Evolutionary conservation across 129 eudicot genomes (phyloP).

Genomic region (Rutidosis leptorrhynchoides): DNA sequence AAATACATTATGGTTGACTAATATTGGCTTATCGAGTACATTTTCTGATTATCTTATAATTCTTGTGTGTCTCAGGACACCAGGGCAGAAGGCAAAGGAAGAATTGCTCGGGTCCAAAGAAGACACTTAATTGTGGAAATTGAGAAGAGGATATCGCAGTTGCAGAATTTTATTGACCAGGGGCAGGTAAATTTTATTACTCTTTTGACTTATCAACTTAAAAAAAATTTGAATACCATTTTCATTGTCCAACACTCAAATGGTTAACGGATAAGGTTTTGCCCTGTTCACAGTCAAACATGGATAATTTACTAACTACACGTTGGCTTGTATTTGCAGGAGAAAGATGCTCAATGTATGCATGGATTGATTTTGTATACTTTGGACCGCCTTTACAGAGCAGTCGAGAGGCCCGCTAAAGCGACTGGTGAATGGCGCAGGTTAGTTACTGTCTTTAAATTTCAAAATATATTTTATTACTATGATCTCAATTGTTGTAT

Average conservation of each 20-base stretch:
- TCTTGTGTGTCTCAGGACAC: constrained; percentile 60
- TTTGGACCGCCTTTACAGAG: constrained; percentile 69
- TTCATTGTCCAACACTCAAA: no score
- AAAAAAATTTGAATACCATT: no score
- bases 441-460: constrained; percentile 44
- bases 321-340: constrained; percentile 39
- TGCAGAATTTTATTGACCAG: constrained; percentile 59
- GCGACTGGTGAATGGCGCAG: constrained; percentile 93
- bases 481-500: no score
- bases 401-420: constrained; percentile 83
- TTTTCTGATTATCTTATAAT: neutral
- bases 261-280: no score
- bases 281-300: neutral
- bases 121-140: constrained; percentile 78
- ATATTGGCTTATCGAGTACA: neutral
- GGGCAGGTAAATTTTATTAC: constrained; percentile 54
- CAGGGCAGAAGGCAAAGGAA: constrained; percentile 93
- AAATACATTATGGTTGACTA: neutral
- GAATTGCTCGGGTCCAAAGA: constrained; percentile 85
- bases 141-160: constrained; percentile 72
- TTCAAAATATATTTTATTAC: neutral
- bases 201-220: neutral
- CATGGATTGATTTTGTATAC: constrained; percentile 71
- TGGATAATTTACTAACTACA: neutral
- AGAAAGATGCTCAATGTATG: constrained; percentile 78